Evolutionary conservation across 2,329 filamentous ascomycete species (phyloP), one percentile per base, ranked within the genome.

Genomic region (Cryphonectria radicalis): DNA sequence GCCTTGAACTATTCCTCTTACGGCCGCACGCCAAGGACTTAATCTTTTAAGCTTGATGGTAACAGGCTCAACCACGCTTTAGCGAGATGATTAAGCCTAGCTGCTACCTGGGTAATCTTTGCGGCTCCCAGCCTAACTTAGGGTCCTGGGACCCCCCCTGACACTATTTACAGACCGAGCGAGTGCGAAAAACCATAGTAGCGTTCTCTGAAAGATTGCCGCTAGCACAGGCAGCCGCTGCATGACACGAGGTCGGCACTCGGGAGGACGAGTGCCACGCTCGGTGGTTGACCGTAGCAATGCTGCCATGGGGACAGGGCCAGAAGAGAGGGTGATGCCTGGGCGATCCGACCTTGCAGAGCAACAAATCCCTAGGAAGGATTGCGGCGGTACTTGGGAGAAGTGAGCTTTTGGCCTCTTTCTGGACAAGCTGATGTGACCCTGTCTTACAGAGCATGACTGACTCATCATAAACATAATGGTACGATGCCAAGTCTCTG

Each of bases 1-100:
- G 22, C 28, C 22, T 40, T 66, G 35, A 19, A 17, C 66, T 32
- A 68, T 62, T 59, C 69, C 71, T 43, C 37, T 67, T 71, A 43
- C 32, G 66, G 69, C 37, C 32, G 35, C 40, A 46, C 32, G 65
- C 66, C 55, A 71, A 68, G 67, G 28, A 55, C 19, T 66, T 57
- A 62, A 68, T 66, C 53, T 67, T 73, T 73, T 71, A 73, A 73
- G 69, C 66, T 73, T 71, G 69, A 50, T 57, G 42, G 32, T 62
- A 17, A 67, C 69, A 71, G 69, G 69, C 50, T 71, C 19, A 25
- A 32, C 43, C 28, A 17, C 63, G 3, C 17, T 13, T 17, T 66
- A 71, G 66, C 66, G 69, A 71, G 32, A 73, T 73, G 66, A 59
- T 25, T 19, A 59, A 46, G 57, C 69, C 62, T 40, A n/a, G 19